These are phyloP conservation scores for Magnolia changhungtana DNA, from an alignment of 164 flowering plant species.

Conservation along the genomic window DNA sequence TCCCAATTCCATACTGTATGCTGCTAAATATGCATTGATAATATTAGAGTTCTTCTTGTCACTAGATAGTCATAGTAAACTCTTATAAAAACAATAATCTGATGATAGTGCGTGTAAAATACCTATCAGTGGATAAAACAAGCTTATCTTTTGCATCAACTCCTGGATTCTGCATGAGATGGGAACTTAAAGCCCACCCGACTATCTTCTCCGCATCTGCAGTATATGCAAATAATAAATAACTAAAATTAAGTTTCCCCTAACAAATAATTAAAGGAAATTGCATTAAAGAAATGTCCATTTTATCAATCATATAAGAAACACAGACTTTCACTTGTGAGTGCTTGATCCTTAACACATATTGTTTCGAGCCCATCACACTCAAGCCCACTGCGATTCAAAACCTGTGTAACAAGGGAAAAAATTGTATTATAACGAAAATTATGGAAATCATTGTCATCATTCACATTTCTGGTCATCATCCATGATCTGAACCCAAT, in stretches of 20 bases:
- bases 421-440: background rate
- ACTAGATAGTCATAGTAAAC: background rate
- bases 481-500: background rate
- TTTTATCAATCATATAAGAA: constrained; percentile 6
- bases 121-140: constrained; percentile 78
- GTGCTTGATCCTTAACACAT: constrained; percentile 74
- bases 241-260: background rate
- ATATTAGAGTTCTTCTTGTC: background rate
- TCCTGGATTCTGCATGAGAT: constrained; percentile 60
- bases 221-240: background rate
- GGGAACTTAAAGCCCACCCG: constrained; percentile 87
- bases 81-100: background rate
- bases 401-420: constrained; percentile 38
- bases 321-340: constrained; percentile 71
- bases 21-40: constrained; percentile 38
- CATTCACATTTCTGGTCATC: background rate
- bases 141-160: constrained; percentile 51
- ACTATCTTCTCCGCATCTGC: constrained; percentile 75
- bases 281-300: background rate
- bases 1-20: constrained; percentile 61
- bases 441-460: background rate
- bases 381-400: constrained; percentile 51
- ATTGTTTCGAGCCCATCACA: constrained; percentile 68
- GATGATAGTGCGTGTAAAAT: background rate
- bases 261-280: background rate